Conservation (phyloP, 441 rosid genomes). For the Adansonia gregorii region DNA sequence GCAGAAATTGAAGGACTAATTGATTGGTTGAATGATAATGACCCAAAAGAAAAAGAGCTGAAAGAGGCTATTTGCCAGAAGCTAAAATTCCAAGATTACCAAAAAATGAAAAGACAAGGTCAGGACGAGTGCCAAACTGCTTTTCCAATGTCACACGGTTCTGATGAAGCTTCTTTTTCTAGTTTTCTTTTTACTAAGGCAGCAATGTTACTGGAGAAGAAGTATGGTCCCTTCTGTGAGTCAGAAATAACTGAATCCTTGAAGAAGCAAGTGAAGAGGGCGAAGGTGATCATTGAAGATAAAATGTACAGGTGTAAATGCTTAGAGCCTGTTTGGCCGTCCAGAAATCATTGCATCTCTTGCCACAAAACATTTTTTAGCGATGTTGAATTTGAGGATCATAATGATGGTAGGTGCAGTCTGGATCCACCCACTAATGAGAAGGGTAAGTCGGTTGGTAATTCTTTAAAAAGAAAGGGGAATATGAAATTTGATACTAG, state of each 20-base stretch:
- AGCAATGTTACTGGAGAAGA: slow-evolving; percentile 66
- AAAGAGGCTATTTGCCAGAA: slow-evolving; percentile 78
- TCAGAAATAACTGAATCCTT: slow-evolving; percentile 43
- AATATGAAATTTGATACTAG: slow-evolving; percentile 42
- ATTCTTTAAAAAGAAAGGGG: slow-evolving; percentile 49
- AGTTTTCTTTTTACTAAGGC: slow-evolving; percentile 71
- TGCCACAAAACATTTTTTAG: slow-evolving; percentile 77
- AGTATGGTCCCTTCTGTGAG: slow-evolving; percentile 63
- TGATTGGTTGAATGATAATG: slow-evolving; percentile 71
- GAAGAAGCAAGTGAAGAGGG: slow-evolving; percentile 61
- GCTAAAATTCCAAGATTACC: slow-evolving; percentile 55
- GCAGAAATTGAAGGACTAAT: slow-evolving; percentile 72
- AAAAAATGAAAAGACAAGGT: slow-evolving; percentile 40
- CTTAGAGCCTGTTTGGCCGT: slow-evolving; percentile 83
- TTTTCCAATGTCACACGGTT: slow-evolving; percentile 28
- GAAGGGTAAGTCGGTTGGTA: slow-evolving; percentile 48
- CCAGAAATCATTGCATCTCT: slow-evolving; percentile 74
- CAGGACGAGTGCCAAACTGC: slow-evolving; percentile 38
- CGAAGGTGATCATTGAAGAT: slow-evolving; percentile 50
- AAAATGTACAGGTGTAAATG: slow-evolving; percentile 79
- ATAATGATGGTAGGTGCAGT: slow-evolving; percentile 64
- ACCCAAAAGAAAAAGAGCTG: slow-evolving; percentile 73
- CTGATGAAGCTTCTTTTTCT: slow-evolving; percentile 39
- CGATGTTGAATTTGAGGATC: slow-evolving; percentile 63
- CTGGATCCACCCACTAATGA: slow-evolving; percentile 45